These are phyloP conservation scores for Fusarium sp. DNA, from an alignment of 2,329 filamentous ascomycete species.

Conservation along the genomic window DNA sequence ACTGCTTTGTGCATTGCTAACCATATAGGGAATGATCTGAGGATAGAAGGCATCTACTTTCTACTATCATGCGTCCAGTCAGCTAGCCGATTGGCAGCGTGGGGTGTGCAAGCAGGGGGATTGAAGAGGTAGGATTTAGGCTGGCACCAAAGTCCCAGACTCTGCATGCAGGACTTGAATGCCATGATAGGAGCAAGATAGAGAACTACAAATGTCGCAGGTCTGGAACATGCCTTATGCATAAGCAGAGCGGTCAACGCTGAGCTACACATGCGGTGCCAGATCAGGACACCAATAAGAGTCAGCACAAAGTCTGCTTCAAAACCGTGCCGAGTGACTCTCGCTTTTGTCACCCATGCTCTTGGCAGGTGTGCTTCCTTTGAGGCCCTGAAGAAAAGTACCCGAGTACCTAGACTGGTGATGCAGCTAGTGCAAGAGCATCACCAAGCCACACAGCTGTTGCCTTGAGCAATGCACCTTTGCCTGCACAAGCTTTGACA, in stretches of 20 bases:
- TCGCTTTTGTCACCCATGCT: neutral
- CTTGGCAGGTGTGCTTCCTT: neutral
- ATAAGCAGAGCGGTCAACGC: neutral
- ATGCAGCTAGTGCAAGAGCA: neutral
- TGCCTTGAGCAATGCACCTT: constrained; percentile 9
- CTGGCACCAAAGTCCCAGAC: neutral
- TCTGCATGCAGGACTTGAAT: neutral
- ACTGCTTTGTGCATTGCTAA: neutral
- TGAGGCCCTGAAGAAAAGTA: neutral
- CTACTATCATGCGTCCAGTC: neutral
- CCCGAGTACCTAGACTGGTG: neutral
- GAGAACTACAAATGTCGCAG: neutral
- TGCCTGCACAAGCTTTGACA: neutral
- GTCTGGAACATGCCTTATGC: neutral
- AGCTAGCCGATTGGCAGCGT: too few relatives aligned
- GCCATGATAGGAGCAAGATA: neutral
- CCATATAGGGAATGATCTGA: neutral
- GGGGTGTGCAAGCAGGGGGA: neutral
- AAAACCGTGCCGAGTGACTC: neutral
- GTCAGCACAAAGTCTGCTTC: neutral
- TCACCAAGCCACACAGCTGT: neutral
- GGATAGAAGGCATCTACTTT: neutral
- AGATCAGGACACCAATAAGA: neutral
- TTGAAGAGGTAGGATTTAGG: neutral
- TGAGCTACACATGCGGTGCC: neutral